Conservation (phyloP, 2,329 filamentous ascomycete species). For the Aspergillus viridinutans region DNA sequence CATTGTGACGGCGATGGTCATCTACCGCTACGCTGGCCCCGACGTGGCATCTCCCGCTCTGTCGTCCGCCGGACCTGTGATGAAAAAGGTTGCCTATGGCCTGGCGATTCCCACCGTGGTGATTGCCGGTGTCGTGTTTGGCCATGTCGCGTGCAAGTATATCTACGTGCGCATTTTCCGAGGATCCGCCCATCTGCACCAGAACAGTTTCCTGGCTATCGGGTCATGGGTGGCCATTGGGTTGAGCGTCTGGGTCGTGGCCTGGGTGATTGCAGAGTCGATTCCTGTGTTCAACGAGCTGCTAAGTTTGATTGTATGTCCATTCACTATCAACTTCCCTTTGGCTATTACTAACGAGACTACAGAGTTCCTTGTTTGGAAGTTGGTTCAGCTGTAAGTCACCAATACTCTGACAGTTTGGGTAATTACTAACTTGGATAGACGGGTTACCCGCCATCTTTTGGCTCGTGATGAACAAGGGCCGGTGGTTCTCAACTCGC, state of each 20-base stretch:
- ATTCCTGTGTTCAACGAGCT: conserved; percentile 66
- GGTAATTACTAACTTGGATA: conserved; percentile 10
- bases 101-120: conserved; percentile 65
- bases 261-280: conserved; percentile 64
- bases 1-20: conserved; percentile 60
- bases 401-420: not conserved
- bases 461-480: conserved; percentile 48
- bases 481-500: conserved; percentile 33
- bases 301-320: conserved; percentile 53
- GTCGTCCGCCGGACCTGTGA: conserved; percentile 52
- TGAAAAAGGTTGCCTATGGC: conserved; percentile 64
- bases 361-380: conserved; percentile 53
- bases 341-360: conserved; percentile 9
- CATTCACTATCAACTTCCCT: not conserved
- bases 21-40: conserved; percentile 63
- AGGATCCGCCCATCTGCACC: conserved; percentile 52
- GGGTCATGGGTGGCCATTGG: conserved; percentile 57
- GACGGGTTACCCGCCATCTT: conserved; percentile 43
- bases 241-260: conserved; percentile 53
- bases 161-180: conserved; percentile 62
- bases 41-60: conserved; percentile 62
- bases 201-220: conserved; percentile 47
- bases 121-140: conserved; percentile 66
- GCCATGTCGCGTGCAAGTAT: conserved; percentile 62
- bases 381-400: conserved; percentile 59